Evolutionary conservation across 805 yeast genomes (phyloP).

Genomic region (Sungouiozyma ichnusensis): DNA sequence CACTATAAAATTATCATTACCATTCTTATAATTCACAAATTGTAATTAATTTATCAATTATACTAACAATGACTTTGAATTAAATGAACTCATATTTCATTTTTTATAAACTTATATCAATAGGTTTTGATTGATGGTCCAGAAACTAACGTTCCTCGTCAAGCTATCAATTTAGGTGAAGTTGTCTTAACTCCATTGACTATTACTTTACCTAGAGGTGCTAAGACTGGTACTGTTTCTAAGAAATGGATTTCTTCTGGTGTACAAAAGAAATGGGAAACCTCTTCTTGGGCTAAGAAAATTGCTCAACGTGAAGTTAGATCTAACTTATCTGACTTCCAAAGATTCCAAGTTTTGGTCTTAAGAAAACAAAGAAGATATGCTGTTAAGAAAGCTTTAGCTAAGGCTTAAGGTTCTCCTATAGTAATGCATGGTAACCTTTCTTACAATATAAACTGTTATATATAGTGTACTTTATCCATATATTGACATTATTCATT

Average conservation of each 20-base stretch:
- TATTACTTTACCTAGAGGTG: constrained; percentile 86
- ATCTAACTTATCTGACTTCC: constrained; percentile 86
- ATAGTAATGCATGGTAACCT: neutral
- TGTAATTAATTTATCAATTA: neutral
- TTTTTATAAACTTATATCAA: constrained; percentile 5
- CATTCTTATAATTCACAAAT: neutral
- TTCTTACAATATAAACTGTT: neutral
- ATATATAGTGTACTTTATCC: neutral
- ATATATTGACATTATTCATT: neutral
- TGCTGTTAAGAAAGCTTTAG: constrained; percentile 90
- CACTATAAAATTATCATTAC: too few species aligned
- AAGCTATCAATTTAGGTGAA: constrained; percentile 76
- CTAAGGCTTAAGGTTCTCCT: constrained; percentile 63
- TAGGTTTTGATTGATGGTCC: constrained; percentile 96
- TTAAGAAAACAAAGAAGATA: constrained; percentile 94
- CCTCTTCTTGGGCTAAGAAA: constrained; percentile 95
- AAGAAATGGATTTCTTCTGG: constrained; percentile 92
- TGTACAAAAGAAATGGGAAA: constrained; percentile 80
- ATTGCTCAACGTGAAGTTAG: constrained; percentile 90
- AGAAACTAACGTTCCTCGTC: constrained; percentile 77
- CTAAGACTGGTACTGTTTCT: constrained; percentile 71
- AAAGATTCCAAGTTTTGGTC: constrained; percentile 98
- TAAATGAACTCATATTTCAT: constrained; percentile 4
- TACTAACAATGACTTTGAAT: neutral
- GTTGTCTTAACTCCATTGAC: constrained; percentile 89